These are phyloP conservation scores for Cafeteria roenbergensis DNA, from an alignment of 108 stramenopile species.

Conservation along the genomic window DNA sequence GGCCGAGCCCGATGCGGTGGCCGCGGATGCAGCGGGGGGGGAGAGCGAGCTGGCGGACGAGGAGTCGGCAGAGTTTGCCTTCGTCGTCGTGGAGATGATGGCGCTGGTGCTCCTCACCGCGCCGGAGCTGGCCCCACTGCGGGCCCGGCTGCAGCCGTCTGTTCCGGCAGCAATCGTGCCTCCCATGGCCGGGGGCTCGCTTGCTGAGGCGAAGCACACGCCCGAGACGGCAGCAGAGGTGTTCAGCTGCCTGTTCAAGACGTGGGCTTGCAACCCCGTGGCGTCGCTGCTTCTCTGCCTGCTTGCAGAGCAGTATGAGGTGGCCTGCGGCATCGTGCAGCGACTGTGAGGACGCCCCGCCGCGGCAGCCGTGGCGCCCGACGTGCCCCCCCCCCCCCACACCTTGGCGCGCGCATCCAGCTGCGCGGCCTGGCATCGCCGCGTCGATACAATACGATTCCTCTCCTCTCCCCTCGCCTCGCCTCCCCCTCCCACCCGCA, in stretches of 20 bases:
- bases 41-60: background rate
- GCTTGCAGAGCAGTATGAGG: conserved; percentile 78
- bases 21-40: background rate
- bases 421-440: too few relatives aligned
- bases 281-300: conserved; percentile 87
- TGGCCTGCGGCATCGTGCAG: conserved; percentile 74
- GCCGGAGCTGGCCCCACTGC: conserved; percentile 70
- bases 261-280: conserved; percentile 93
- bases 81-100: conserved; percentile 89
- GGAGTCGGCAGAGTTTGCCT: conserved; percentile 62
- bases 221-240: conserved; percentile 32
- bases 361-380: too few relatives aligned
- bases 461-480: too few relatives aligned
- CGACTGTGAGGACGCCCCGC: conserved; percentile 69
- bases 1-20: background rate
- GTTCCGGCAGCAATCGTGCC: conserved; percentile 12
- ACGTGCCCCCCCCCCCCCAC: too few relatives aligned
- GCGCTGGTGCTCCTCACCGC: conserved; percentile 90
- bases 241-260: conserved; percentile 68
- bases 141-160: conserved; percentile 40
- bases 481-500: too few relatives aligned
- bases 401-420: too few relatives aligned
- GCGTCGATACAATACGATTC: too few relatives aligned
- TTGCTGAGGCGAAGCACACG: background rate
- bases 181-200: conserved; percentile 19